Conservation (phyloP, 352 stramenopile species). For the Pythium utonaiense region DNA sequence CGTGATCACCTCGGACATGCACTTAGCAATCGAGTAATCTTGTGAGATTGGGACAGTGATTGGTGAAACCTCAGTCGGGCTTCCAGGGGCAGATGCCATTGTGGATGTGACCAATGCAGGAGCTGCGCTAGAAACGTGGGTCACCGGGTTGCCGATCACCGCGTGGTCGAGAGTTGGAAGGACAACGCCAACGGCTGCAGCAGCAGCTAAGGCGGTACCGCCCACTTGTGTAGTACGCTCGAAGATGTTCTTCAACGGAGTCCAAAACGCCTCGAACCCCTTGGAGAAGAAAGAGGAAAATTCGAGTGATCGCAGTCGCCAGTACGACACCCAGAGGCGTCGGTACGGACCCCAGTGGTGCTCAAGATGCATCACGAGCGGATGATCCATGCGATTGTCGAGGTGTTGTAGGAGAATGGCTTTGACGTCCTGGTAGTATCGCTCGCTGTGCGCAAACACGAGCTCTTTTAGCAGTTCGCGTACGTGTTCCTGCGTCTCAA, state of each 20-base stretch:
- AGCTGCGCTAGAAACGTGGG: background rate
- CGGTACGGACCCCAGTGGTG: conserved; percentile 59
- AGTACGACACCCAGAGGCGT: conserved; percentile 60
- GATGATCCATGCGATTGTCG: conserved; percentile 31
- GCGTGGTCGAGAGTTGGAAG: conserved; percentile 9
- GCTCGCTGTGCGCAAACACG: conserved; percentile 53
- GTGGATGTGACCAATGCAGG: background rate
- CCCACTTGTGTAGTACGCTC: conserved; percentile 28
- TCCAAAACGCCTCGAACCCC: conserved; percentile 60
- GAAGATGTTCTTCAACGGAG: conserved; percentile 55
- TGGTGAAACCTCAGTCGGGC: background rate
- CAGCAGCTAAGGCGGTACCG: conserved; percentile 16
- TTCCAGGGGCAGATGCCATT: background rate
- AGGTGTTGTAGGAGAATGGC: conserved; percentile 36
- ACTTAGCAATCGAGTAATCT: conserved; percentile 37
- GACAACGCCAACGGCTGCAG: conserved; percentile 16
- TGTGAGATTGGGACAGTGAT: background rate
- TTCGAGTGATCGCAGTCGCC: conserved; percentile 51
- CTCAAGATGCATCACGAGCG: conserved; percentile 46
- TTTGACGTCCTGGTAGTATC: conserved; percentile 52
- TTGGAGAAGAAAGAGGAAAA: conserved; percentile 66
- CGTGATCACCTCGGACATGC: conserved; percentile 56
- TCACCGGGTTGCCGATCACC: background rate
- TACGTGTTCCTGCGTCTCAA: conserved; percentile 42
- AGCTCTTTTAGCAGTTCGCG: conserved; percentile 53